Evolutionary conservation across 208 protist species (phyloP), one percentile per base, ranked within the genome.

Genomic region (Trypanosoma grayi): DNA sequence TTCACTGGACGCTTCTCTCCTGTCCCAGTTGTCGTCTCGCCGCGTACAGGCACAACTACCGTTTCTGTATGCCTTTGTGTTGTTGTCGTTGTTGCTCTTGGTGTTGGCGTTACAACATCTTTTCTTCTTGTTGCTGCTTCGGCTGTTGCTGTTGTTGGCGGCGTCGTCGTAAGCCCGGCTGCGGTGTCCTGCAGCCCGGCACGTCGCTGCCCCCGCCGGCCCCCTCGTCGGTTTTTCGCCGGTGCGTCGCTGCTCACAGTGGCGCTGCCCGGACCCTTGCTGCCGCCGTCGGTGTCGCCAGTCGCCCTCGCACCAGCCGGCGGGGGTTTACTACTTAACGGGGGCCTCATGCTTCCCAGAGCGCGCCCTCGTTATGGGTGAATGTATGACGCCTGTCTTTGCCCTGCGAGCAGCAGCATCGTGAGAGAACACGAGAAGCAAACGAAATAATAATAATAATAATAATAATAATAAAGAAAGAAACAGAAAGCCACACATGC

Each of bases 191-290:
- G 66, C 43, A 43, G 67, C 27, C 37, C 43, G 14, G 45, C 52
- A 24, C 39, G 54, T 39, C 44, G 70, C 10, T 54, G 60, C 2
- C 30, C 47, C 13, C 52, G 30, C 20, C 54, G 61, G 3, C 50
- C 59, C 51, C 41, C 54, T 27, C 45, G 25, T 48, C 47, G 43
- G 16, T 50, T 70, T 45, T 20, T 67, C 34, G 58, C 55, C 64
- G 36, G 60, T 61, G 28, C 28, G 7, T 46, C 60, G 2, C 50
- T 31, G n/a, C 27, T 41, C 5, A 27, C 31, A 34, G 7, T 5
- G n/a, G 9, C 14, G 30, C 28, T 34, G 20, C 3, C 28, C 2
- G 13, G 28, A 18, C 22, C 28, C 0, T 46, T 22, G 24, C 39
- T 43, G 39, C 39, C 10, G 11, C 6, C 14, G 47, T 6, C 25